phyloP scores from a whole-genome alignment of 768 basidiomycete genomes.

The Dendrothele bispora region DNA sequence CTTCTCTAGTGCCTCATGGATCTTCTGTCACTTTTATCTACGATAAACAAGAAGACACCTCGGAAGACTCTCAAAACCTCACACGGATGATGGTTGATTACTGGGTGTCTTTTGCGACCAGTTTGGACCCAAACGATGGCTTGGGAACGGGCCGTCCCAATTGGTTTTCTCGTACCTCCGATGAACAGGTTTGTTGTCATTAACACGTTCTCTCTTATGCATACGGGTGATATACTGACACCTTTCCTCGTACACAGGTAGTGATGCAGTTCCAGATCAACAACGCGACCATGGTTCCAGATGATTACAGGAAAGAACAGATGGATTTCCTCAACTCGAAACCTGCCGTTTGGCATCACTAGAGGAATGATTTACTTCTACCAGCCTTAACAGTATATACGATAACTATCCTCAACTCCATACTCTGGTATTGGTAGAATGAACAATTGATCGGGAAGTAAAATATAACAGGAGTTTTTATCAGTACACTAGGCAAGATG shows the following conservation, averaged over 20 bases:
- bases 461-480: not conserved
- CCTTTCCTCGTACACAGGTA: conserved; percentile 9
- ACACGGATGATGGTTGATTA: conserved; percentile 28
- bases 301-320: conserved; percentile 25
- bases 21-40: conserved; percentile 32
- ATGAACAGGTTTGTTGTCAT: conserved; percentile 3
- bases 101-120: conserved; percentile 31
- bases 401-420: no score
- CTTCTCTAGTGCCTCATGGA: conserved; percentile 29
- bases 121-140: conserved; percentile 30
- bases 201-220: not conserved
- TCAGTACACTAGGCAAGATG: not conserved
- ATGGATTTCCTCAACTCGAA: conserved; percentile 24
- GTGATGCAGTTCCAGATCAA: conserved; percentile 26
- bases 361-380: no score
- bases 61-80: conserved; percentile 15
- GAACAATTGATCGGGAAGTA: not conserved
- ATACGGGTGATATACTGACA: no score
- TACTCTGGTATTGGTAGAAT: not conserved
- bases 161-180: conserved; percentile 7
- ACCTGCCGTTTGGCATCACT: conserved; percentile 24
- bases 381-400: no score
- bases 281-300: conserved; percentile 24
- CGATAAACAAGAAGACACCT: conserved; percentile 16
- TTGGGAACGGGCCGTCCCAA: conserved; percentile 14